Evolutionary conservation across 2,329 filamentous ascomycete genomes (phyloP).

Genomic region (Neofusicoccum cordaticola): DNA sequence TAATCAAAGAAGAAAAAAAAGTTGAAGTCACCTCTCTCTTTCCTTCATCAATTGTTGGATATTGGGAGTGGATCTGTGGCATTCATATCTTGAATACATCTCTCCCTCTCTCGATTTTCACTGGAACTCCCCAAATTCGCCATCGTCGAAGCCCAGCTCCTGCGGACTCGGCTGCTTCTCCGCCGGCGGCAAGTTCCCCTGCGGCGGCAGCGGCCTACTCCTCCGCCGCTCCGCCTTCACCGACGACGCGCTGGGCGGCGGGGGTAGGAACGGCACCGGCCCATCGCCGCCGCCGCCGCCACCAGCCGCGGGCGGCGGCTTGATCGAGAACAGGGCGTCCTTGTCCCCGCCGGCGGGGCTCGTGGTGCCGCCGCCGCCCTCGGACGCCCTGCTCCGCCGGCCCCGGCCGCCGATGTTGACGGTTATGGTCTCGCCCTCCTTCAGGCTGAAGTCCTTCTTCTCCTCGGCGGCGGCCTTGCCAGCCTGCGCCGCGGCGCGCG

Average conservation of each 20-base stretch:
- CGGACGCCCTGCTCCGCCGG: not conserved
- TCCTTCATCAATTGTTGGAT: not conserved
- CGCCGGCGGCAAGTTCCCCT: not conserved
- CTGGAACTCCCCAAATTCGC: conserved; percentile 82
- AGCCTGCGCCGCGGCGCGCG: conserved; percentile 23
- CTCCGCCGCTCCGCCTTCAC: conserved; percentile 60
- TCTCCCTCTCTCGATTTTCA: conserved; percentile 25
- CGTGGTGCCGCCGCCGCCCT: conserved; percentile 25
- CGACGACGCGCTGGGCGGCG: conserved; percentile 63
- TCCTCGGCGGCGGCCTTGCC: conserved; percentile 46
- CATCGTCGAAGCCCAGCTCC: conserved; percentile 80
- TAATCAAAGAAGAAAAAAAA: not conserved
- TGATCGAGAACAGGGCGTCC: conserved; percentile 65
- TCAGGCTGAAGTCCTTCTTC: conserved; percentile 77
- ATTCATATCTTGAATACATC: conserved; percentile 1
- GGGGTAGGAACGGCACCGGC: conserved; percentile 54
- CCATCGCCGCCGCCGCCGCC: conserved; percentile 19
- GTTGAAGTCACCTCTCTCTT: no score
- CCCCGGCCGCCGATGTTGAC: conserved; percentile 68
- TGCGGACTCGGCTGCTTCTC: conserved; percentile 39
- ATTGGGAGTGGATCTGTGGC: not conserved
- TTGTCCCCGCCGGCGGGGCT: conserved; percentile 32
- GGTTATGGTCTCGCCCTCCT: conserved; percentile 86
- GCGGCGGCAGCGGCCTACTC: conserved; percentile 43
- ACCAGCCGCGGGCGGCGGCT: conserved; percentile 59